Conservation (phyloP, 345 rosid species). For the Gynandropsis gynandra region DNA sequence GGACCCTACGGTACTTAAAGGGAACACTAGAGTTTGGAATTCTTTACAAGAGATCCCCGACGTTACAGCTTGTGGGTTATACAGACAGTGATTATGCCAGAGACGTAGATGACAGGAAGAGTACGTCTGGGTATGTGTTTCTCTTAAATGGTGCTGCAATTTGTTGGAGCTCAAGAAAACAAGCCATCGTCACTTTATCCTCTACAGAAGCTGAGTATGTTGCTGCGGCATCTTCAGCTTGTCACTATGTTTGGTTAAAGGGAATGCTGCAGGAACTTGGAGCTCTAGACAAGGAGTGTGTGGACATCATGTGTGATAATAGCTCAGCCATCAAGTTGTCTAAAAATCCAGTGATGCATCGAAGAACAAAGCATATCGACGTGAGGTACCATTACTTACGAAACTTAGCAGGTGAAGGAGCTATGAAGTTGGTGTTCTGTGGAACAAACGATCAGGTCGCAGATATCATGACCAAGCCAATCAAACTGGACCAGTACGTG, state of each 20-base stretch:
- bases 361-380: not conserved
- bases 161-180: not conserved
- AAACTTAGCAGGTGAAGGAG: not conserved
- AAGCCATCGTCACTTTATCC: not conserved
- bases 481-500: not conserved
- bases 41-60: accelerated
- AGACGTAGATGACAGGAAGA: not conserved
- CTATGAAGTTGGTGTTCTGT: not conserved
- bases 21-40: not conserved
- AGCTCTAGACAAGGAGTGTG: not conserved
- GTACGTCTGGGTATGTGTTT: not conserved
- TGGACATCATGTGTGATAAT: not conserved
- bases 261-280: accelerated
- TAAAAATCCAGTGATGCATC: not conserved
- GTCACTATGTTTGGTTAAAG: not conserved
- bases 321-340: not conserved
- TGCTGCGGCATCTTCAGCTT: too few species aligned
- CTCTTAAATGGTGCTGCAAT: not conserved
- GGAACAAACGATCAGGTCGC: not conserved
- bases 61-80: too few species aligned
- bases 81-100: not conserved
- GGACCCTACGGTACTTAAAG: not conserved
- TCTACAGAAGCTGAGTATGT: too few species aligned
- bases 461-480: not conserved
- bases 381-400: too few species aligned